A percentile compares a stretch with the other conserved stretches of the same genome.
phyloP scores from a whole-genome alignment of 345 rosid genomes.

The Populus ilicifolia region DNA sequence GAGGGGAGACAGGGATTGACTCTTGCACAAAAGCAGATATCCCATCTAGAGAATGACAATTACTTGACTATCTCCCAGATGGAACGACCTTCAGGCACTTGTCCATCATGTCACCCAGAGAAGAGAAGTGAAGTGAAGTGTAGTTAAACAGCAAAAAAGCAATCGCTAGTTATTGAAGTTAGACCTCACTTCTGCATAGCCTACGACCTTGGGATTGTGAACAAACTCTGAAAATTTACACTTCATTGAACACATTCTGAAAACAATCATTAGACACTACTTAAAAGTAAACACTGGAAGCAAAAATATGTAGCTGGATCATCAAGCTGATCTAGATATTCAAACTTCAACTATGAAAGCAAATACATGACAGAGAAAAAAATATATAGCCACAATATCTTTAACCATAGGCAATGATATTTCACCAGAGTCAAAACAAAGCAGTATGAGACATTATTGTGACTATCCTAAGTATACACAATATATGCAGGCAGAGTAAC shows the following conservation, averaged over 20 bases:
- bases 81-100: not conserved
- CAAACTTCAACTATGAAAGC: conserved; percentile 11
- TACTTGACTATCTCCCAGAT: not conserved
- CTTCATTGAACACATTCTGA: not conserved
- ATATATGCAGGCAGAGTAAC: conserved; percentile 21
- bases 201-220: not conserved
- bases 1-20: not conserved
- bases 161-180: too few species aligned
- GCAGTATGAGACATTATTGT: conserved; percentile 13
- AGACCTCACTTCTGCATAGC: not conserved
- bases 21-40: not conserved
- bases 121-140: not conserved
- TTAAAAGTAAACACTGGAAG: not conserved
- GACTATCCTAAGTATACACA: conserved; percentile 23
- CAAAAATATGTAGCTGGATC: not conserved
- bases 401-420: conserved; percentile 18
- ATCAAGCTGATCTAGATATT: conserved; percentile 4
- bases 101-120: not conserved
- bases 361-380: conserved; percentile 1
- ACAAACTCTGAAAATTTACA: not conserved
- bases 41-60: not conserved
- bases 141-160: not conserved
- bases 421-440: conserved; percentile 17
- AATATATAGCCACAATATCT: conserved; percentile 13
- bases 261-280: not conserved